Conservation (phyloP, 2,329 filamentous ascomycete species). For the Penicillium janthinellum region DNA sequence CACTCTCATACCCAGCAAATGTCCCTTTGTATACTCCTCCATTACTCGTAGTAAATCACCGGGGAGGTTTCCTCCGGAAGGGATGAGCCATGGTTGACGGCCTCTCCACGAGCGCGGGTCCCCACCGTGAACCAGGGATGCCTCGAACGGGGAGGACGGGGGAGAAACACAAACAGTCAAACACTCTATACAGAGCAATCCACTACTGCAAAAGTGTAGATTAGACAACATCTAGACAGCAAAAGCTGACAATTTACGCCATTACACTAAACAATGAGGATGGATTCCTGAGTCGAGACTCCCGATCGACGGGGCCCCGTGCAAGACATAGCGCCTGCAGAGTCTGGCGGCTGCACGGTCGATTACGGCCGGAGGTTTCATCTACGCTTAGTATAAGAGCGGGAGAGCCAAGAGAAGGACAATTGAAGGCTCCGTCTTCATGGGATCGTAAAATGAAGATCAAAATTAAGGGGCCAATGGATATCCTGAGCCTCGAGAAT, state of each 20-base stretch:
- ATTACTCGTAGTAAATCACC: background rate
- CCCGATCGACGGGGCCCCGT: slow-evolving; percentile 10
- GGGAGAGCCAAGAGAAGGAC: background rate
- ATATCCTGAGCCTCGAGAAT: too few relatives aligned
- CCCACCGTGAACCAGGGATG: slow-evolving; percentile 16
- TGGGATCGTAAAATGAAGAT: too few relatives aligned
- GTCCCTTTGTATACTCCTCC: background rate
- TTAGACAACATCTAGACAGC: background rate
- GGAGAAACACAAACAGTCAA: background rate
- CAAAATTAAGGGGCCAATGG: too few relatives aligned
- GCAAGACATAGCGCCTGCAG: slow-evolving; percentile 17
- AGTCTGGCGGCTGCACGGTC: slow-evolving; percentile 17
- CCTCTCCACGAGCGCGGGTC: slow-evolving; percentile 9
- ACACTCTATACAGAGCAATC: background rate
- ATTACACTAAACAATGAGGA: slow-evolving; percentile 6
- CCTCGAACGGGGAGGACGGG: background rate
- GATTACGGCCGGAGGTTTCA: slow-evolving; percentile 12
- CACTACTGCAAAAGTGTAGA: background rate
- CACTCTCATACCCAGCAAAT: background rate
- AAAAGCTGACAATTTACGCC: background rate
- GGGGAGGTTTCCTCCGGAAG: slow-evolving; percentile 6
- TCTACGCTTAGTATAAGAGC: background rate
- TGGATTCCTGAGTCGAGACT: slow-evolving; percentile 9
- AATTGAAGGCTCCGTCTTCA: background rate
- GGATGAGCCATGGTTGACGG: slow-evolving; percentile 10